Base-by-base conservation (phyloP, 164 flowering plant species). In the Stephania yunnanensis region DNA sequence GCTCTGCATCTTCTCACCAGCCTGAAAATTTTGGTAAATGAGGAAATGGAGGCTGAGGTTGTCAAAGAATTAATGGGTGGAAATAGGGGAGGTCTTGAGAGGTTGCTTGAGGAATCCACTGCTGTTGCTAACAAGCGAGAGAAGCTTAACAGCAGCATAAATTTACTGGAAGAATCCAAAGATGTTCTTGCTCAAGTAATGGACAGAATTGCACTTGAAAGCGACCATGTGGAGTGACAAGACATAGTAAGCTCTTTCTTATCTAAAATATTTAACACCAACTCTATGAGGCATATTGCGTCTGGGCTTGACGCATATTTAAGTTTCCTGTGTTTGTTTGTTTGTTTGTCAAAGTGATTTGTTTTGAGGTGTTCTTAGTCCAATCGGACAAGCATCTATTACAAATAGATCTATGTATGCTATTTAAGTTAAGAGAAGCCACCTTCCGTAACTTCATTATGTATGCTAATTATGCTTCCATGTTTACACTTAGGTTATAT, bases 81-180 rank as follows among this genome's bases (percentile, higher is more conserved):
- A 7, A 29, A 46, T 13, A 31, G 25, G 10, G 71, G 76, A 17
- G 76, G 76, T 22, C 10, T 74, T 10, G 70, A 66, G 50, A 25
- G 63, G 58, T n/a, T 65, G 76, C 42, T 74, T 1, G 70, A 74
- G 70, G 76, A 74, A 31, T 46, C 76, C 2, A 61, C 76, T 12
- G 25, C 70, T 20, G 63, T 74, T 45, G 76, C 70, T 22, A 65
- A 7, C 20, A 66, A 67, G 22, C 63, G 70, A 1, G 64, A 74
- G n/a, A 66, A 66, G 70, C 50, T 74, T 11, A 74, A 46, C 20
- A 66, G 50, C 6, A 74, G 76, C 44, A 66, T 74, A 45, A 48
- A 65, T 5, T 42, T 74, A 20, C 70, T 74, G 1, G 48, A 48
- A 10, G 70, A 74, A 15, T 74, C 70, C 10, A 74, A 74, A 65